Conservation (phyloP, 2,329 filamentous ascomycete species). For the Boeremia exigua region DNA sequence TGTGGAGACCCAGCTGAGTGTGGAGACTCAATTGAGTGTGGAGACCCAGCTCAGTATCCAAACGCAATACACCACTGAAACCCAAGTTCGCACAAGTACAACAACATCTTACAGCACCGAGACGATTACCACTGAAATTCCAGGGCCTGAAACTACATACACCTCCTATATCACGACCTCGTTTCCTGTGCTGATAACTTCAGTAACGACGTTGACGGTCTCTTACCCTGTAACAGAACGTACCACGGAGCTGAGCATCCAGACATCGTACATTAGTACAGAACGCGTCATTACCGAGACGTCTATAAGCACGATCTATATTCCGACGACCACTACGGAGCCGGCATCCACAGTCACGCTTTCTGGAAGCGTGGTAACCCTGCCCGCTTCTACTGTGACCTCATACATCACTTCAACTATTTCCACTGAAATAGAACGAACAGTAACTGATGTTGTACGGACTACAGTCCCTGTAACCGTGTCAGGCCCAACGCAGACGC, state of each 20-base stretch:
- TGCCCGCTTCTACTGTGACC: background rate
- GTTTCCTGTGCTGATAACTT: background rate
- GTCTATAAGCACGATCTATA: background rate
- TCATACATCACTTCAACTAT: constrained; percentile 1
- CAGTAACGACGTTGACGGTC: background rate
- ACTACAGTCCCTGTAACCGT: constrained; percentile 1
- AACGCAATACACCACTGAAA: background rate
- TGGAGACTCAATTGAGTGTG: background rate
- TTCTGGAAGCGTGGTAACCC: constrained; percentile 1
- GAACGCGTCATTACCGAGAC: constrained; percentile 8
- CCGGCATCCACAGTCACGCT: constrained; percentile 6
- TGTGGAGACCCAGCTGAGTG: constrained; percentile 4
- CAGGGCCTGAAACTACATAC: background rate
- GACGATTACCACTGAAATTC: background rate
- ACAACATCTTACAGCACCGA: constrained; percentile 3
- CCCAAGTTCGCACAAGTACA: background rate
- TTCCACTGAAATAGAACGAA: background rate
- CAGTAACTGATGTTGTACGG: background rate
- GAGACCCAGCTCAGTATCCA: constrained; percentile 3
- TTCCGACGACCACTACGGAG: background rate
- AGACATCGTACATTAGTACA: constrained; percentile 4
- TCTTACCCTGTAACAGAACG: constrained; percentile 2
- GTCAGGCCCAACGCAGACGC: constrained; percentile 7
- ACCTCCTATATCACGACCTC: background rate
- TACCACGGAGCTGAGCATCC: background rate